phyloP scores from a whole-genome alignment of 768 basidiomycete genomes.

The Amanita pallidorosea region DNA sequence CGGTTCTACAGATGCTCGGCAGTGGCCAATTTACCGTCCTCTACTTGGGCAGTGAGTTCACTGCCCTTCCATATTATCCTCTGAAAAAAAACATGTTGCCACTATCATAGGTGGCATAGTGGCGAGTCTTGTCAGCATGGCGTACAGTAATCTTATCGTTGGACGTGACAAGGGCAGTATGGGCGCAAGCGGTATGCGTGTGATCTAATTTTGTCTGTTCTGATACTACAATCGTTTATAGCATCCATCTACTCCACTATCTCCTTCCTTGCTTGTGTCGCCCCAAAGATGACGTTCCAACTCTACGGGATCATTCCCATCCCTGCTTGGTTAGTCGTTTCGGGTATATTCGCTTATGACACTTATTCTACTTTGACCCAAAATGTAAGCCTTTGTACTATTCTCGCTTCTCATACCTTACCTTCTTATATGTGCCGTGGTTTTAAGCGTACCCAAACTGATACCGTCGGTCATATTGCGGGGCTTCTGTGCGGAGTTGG shows the following conservation, averaged over 20 bases:
- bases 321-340: conserved; percentile 68
- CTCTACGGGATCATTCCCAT: conserved; percentile 72
- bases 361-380: conserved; percentile 31
- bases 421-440: conserved; percentile 1
- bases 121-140: conserved; percentile 37
- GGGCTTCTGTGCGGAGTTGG: conserved; percentile 52
- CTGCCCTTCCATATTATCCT: not conserved
- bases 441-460: conserved; percentile 36
- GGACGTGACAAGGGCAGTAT: conserved; percentile 29
- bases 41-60: conserved; percentile 56
- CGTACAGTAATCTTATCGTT: conserved; percentile 33
- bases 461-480: conserved; percentile 61
- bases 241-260: conserved; percentile 64
- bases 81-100: not conserved
- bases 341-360: conserved; percentile 58
- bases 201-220: not conserved
- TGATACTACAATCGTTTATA: conserved; percentile 15
- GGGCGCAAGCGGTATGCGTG: conserved; percentile 64
- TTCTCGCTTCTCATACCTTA: not conserved
- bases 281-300: conserved; percentile 53
- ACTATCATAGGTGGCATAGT: conserved; percentile 53
- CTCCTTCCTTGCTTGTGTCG: conserved; percentile 63
- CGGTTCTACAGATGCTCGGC: conserved; percentile 53
- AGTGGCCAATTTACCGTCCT: conserved; percentile 55
- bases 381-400: conserved; percentile 19